These are phyloP conservation scores for Globisporangium spinosum DNA, from an alignment of 352 stramenopile genomes.

Conservation along the genomic window DNA sequence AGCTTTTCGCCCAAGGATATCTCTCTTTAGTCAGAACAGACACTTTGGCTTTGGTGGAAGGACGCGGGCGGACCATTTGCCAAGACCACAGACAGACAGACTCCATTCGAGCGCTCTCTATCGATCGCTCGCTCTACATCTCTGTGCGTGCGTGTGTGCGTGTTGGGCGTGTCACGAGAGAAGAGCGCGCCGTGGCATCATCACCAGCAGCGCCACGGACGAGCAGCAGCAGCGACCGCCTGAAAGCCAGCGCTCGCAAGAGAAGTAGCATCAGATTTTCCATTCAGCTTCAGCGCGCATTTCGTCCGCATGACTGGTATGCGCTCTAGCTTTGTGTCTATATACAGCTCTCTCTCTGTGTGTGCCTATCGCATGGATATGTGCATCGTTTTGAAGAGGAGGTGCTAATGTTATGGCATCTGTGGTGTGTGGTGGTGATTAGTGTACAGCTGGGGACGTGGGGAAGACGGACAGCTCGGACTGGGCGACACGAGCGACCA, in stretches of 20 bases:
- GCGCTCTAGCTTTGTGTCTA: background rate
- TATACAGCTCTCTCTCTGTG: background rate
- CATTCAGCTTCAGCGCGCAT: background rate
- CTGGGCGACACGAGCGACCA: slow-evolving; percentile 87
- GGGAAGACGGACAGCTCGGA: slow-evolving; percentile 84
- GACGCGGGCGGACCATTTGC: slow-evolving; percentile 2
- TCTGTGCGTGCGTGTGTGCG: background rate
- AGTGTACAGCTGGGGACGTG: slow-evolving; percentile 88
- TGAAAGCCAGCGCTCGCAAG: background rate
- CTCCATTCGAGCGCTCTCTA: background rate
- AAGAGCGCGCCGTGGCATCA: background rate
- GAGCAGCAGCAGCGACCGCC: background rate
- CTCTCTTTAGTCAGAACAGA: background rate
- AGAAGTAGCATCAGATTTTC: background rate
- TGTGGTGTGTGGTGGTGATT: background rate
- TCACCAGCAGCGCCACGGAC: background rate
- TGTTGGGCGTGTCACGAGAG: background rate
- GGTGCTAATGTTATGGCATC: background rate
- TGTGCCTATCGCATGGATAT: background rate
- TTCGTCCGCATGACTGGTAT: slow-evolving; percentile 6
- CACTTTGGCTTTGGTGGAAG: slow-evolving; percentile 1
- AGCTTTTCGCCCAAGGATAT: background rate
- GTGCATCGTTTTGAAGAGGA: background rate
- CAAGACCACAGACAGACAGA: background rate
- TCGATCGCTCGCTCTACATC: background rate